These are phyloP conservation scores for Gonapodya sp. DNA, from an alignment of 192 early-diverging fungal species.

Conservation along the genomic window DNA sequence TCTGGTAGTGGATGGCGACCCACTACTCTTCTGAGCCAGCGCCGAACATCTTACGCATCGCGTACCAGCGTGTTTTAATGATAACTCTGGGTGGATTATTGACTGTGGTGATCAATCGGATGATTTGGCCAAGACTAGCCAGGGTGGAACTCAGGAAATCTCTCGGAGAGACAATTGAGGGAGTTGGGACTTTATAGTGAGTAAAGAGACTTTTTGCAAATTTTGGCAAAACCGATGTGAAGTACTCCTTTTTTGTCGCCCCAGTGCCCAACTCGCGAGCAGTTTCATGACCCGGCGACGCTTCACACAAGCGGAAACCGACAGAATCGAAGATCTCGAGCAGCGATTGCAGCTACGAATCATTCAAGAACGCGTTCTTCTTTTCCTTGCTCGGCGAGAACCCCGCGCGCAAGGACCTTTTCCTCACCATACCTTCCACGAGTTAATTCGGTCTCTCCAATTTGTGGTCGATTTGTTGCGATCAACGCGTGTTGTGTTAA, in stretches of 20 bases:
- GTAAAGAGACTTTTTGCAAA: neutral
- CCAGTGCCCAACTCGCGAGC: neutral
- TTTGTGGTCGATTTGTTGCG: neutral
- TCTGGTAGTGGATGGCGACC: neutral
- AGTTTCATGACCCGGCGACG: neutral
- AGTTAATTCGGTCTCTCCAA: neutral
- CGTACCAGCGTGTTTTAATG: neutral
- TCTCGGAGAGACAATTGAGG: neutral
- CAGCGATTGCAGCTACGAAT: neutral
- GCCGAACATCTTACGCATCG: neutral
- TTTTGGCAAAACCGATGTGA: too few relatives aligned
- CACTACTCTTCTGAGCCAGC: neutral
- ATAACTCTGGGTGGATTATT: neutral
- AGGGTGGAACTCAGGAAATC: neutral
- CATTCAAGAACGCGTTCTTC: conserved; percentile 4
- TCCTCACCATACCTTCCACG: neutral
- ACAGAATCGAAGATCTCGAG: neutral
- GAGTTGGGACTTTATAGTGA: neutral
- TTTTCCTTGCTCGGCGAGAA: neutral
- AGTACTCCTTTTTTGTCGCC: too few relatives aligned
- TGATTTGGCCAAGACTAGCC: conserved; percentile 3
- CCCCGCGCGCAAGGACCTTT: neutral
- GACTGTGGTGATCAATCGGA: neutral
- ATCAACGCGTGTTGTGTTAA: neutral
- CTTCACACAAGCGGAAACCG: neutral